Conservation (phyloP, 1,284 basidiomycete species). For the Puccinia brachypodii region DNA sequence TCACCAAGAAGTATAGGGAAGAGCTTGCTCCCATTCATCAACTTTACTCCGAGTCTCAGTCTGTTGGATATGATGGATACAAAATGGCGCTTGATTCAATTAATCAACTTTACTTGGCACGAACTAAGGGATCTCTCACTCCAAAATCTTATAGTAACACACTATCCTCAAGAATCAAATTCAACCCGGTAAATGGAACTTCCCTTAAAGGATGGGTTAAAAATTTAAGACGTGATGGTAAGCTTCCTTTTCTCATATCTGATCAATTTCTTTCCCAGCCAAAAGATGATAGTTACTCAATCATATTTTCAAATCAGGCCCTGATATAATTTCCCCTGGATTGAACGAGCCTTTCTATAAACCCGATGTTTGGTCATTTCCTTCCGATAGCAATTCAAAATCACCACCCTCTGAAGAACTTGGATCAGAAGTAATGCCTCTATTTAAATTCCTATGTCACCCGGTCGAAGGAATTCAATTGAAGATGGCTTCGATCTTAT, state of each 20-base stretch:
- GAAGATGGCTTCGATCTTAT: not conserved
- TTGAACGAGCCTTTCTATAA: conserved; percentile 3
- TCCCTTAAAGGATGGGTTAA: not conserved
- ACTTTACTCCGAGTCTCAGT: not conserved
- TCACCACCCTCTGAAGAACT: not conserved
- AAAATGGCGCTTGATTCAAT: not conserved
- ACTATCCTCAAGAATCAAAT: not conserved
- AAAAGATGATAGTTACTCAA: not conserved
- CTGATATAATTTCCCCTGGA: not conserved
- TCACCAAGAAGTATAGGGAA: not conserved
- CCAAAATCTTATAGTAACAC: not conserved
- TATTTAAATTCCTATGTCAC: not conserved
- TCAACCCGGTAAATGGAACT: not conserved
- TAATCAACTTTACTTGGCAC: not conserved
- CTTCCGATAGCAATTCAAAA: not conserved
- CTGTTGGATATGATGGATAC: not conserved
- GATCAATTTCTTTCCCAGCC: not conserved
- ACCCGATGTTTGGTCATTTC: not conserved
- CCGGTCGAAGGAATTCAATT: not conserved
- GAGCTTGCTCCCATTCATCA: not conserved
- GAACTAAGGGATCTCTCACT: not conserved
- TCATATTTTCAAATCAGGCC: not conserved
- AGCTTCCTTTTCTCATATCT: not conserved
- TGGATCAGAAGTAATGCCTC: not conserved
- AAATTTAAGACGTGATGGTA: not conserved